These are phyloP conservation scores for Avena insularis DNA, from an alignment of 176 grass and related monocot species.

Conservation along the genomic window DNA sequence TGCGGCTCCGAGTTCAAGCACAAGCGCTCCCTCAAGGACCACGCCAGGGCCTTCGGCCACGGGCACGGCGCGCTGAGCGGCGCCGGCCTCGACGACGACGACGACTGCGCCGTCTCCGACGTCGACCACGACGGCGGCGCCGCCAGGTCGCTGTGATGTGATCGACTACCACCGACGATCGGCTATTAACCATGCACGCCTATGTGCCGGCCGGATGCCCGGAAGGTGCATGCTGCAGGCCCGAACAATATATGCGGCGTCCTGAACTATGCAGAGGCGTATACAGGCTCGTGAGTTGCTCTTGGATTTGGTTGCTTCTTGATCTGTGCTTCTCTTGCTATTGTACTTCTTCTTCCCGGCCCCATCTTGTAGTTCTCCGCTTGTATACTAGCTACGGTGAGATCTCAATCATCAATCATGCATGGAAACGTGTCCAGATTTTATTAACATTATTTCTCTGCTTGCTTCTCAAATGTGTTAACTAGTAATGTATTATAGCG, in stretches of 20 bases:
- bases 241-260: neutral
- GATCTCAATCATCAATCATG: slow-evolving; percentile 29
- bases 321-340: neutral
- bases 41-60: slow-evolving; percentile 66
- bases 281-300: neutral
- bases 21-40: slow-evolving; percentile 86
- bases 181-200: neutral
- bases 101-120: slow-evolving; percentile 56
- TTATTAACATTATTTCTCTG: slow-evolving; percentile 7
- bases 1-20: slow-evolving; percentile 91
- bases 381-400: slow-evolving; percentile 20
- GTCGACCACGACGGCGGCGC: slow-evolving; percentile 46
- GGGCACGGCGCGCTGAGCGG: slow-evolving; percentile 56
- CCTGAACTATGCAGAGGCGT: neutral
- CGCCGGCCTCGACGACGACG: slow-evolving; percentile 48
- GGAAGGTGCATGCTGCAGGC: slow-evolving; percentile 1
- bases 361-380: neutral
- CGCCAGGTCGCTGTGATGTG: neutral
- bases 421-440: slow-evolving; percentile 24
- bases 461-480: neutral
- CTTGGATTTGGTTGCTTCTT: slow-evolving; percentile 21
- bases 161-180: neutral
- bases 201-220: neutral
- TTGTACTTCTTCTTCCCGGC: neutral
- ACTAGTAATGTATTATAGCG: too few species aligned